Evolutionary conservation across 805 yeast species (phyloP).

Genomic region (Metschnikowia baotianmanensis): DNA sequence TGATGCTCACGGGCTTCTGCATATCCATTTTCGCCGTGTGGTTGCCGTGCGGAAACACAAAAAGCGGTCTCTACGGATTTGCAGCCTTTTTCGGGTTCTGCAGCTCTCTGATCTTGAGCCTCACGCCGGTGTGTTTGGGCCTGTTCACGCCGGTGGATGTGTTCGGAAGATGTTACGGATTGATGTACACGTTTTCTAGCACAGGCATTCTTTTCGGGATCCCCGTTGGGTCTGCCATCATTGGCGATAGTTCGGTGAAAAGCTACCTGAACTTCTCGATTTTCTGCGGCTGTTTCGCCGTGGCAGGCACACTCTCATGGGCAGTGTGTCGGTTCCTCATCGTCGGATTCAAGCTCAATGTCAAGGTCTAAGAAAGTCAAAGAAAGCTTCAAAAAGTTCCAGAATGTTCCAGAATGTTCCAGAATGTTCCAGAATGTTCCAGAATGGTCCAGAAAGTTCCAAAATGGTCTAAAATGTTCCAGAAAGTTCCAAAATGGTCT

Average conservation of each 20-base stretch:
- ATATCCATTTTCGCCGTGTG: conserved; percentile 54
- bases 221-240: conserved; percentile 36
- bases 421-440: too few relatives aligned
- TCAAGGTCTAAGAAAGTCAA: conserved; percentile 12
- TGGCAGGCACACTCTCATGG: conserved; percentile 40
- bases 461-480: too few relatives aligned
- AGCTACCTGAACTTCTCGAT: conserved; percentile 45
- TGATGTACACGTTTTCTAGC: conserved; percentile 60
- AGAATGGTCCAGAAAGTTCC: too few relatives aligned
- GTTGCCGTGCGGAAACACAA: conserved; percentile 58
- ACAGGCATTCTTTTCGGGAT: conserved; percentile 36
- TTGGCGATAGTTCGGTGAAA: conserved; percentile 28
- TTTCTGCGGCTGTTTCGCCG: conserved; percentile 42
- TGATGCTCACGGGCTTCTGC: conserved; percentile 45
- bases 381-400: too few relatives aligned
- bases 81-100: conserved; percentile 56
- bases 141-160: conserved; percentile 59
- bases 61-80: conserved; percentile 48
- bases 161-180: conserved; percentile 69
- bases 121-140: conserved; percentile 70
- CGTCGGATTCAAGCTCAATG: conserved; percentile 39
- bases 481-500: too few relatives aligned
- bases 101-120: conserved; percentile 58
- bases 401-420: too few relatives aligned
- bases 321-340: conserved; percentile 41